phyloP scores from a whole-genome alignment of 805 yeast genomes.

The Scheffersomyces amazonensis region DNA sequence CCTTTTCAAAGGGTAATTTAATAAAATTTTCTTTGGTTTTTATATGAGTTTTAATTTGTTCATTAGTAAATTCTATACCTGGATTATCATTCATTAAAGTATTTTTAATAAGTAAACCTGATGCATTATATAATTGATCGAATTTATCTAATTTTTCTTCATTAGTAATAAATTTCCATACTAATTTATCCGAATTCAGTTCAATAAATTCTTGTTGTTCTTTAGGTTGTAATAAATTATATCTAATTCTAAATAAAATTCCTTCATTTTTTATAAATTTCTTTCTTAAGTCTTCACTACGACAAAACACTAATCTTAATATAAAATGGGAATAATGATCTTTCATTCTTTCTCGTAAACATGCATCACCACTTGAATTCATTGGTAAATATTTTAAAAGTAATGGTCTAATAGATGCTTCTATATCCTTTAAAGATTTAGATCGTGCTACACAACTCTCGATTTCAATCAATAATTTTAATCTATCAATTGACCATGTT shows the following conservation, averaged over 20 bases:
- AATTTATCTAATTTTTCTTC: conserved; percentile 57
- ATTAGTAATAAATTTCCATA: conserved; percentile 65
- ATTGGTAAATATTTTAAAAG: conserved; percentile 63
- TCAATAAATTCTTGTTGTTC: conserved; percentile 76
- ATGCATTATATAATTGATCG: conserved; percentile 52
- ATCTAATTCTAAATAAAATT: conserved; percentile 70
- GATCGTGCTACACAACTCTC: conserved; percentile 72
- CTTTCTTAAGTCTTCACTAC: conserved; percentile 76
- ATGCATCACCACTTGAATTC: conserved; percentile 4
- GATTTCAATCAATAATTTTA: conserved; percentile 78
- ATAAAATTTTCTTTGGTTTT: conserved; percentile 60
- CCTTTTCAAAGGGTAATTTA: conserved; percentile 85
- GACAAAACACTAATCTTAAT: conserved; percentile 83
- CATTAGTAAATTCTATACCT: conserved; percentile 37
- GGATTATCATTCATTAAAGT: conserved; percentile 33
- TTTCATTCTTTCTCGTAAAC: conserved; percentile 64
- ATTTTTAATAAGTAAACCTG: conserved; percentile 41
- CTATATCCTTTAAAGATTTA: conserved; percentile 62
- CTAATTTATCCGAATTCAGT: conserved; percentile 50
- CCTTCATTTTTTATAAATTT: conserved; percentile 80
- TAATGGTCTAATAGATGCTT: conserved; percentile 60
- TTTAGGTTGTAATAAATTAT: conserved; percentile 52
- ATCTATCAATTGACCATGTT: conserved; percentile 90
- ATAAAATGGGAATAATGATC: conserved; percentile 93
- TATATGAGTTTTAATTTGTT: conserved; percentile 50